Evolutionary conservation across 257 asterid genomes (phyloP).

Genomic region (Solanum sejunctum): DNA sequence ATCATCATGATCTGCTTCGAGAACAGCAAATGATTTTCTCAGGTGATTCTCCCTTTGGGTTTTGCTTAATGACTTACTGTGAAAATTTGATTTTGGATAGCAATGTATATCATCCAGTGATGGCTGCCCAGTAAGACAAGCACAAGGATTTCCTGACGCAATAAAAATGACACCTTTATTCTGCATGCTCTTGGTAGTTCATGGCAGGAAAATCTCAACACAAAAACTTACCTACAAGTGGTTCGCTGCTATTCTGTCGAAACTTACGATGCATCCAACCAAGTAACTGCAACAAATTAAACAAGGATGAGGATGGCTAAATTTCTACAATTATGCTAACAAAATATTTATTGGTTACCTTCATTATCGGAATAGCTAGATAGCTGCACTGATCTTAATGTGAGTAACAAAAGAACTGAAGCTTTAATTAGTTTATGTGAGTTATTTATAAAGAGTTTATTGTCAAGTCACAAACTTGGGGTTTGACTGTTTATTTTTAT

Average conservation of each 20-base stretch:
- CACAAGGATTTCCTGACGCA: slow-evolving; percentile 23
- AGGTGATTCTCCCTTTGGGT: slow-evolving; percentile 38
- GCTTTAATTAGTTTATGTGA: slow-evolving; percentile 5
- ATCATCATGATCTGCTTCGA: slow-evolving; percentile 55
- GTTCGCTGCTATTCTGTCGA: slow-evolving; percentile 57
- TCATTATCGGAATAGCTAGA: slow-evolving; percentile 30
- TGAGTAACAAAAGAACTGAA: slow-evolving; percentile 7
- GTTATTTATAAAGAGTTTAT: slow-evolving; percentile 4
- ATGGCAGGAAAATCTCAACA: background rate
- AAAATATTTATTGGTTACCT: slow-evolving; percentile 25
- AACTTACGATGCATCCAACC: slow-evolving; percentile 99
- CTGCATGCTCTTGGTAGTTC: background rate
- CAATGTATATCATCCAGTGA: slow-evolving; percentile 26
- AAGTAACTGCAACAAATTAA: slow-evolving; percentile 51
- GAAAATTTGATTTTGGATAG: slow-evolving; percentile 15
- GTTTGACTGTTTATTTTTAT: background rate
- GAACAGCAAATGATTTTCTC: slow-evolving; percentile 58
- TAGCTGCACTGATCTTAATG: slow-evolving; percentile 9
- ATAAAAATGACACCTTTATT: background rate
- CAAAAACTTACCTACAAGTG: slow-evolving; percentile 42
- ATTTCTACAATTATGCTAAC: background rate
- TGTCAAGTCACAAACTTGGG: slow-evolving; percentile 5
- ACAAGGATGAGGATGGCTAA: background rate
- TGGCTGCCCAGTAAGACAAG: slow-evolving; percentile 53
- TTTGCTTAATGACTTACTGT: slow-evolving; percentile 24